Conservation (phyloP, 306 rosid species). For the Pterocarpus santalinus region DNA sequence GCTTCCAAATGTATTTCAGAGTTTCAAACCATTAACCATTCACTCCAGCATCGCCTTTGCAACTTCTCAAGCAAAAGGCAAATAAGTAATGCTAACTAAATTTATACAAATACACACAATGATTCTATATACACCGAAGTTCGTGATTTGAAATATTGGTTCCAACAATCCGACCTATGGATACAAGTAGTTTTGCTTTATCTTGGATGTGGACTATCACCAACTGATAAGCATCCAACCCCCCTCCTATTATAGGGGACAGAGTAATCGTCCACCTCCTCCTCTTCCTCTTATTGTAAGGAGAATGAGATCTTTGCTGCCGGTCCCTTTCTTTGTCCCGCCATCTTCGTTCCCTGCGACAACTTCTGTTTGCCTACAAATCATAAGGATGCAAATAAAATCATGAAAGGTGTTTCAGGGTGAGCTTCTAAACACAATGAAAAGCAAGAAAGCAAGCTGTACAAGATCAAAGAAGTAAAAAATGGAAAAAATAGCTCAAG, state of each 20-base stretch:
- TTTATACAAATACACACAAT: neutral
- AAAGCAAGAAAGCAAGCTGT: no score
- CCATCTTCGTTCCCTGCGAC: conserved; percentile 52
- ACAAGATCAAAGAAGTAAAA: no score
- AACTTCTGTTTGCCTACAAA: conserved; percentile 65
- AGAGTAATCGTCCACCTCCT: no score
- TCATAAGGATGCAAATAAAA: conserved; percentile 29
- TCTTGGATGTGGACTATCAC: no score
- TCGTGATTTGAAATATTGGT: neutral
- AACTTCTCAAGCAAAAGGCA: neutral
- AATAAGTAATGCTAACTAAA: neutral
- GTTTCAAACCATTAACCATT: no score
- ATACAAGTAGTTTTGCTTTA: no score
- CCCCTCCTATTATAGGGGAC: neutral
- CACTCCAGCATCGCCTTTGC: no score
- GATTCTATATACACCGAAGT: neutral
- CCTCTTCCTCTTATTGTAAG: neutral
- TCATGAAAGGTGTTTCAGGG: neutral
- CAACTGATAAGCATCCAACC: neutral
- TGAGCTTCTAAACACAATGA: no score
- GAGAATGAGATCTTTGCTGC: conserved; percentile 52
- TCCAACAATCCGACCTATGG: no score
- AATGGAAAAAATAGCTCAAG: no score
- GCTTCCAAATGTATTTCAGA: no score
- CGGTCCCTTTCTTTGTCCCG: conserved; percentile 56